Base-by-base conservation (phyloP, 495 filamentous ascomycete genomes). In the Tuber calosporum region DNA sequence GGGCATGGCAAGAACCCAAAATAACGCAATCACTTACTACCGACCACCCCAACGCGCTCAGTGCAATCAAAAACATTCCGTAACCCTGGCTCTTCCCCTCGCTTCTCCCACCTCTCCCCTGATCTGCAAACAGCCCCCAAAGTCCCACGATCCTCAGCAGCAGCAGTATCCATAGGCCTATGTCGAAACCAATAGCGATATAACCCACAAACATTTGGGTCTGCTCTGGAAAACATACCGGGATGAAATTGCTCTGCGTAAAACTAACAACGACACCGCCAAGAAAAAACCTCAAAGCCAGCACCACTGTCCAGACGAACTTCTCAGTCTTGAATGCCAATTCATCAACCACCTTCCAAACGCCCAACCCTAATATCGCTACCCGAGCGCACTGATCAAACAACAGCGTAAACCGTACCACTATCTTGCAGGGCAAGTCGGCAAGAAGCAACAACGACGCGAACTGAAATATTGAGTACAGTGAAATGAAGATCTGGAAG, bases 351-450 rank as follows among this genome's bases (percentile, higher is more conserved):
- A 80, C 79, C 19, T 73, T 74, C 68, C 76, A 78, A 2, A 78
- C 20, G 6, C 75, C 37, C 15, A 81, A 58, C 3, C 73, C 75
- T 43, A 80, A 71, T 36, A 74, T 67, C 0, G 72, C 66, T 4
- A 78, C n/a, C 2, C 79, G 79, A 8, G 79, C 70, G 7, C 70
- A 67, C 66, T 81, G 79, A 36, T 81, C 79, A 45, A 80, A 78
- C 20, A 81, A 58, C 1, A 80, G 67, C 4, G 73, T 71, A 62
- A 81, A 74, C 2, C 79, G 73, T 2, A 74, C 62, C 8, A 40
- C 38, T 11, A 80, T 69, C 26, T 41, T 42, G 53, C 79, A 81
- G 1, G 79, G 70, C 39, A 58, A 26, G 40, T 77, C 69, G 22
- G 69, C 53, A 1, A 78, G 67, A 4, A 81, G 62, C 8, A 80